Conservation (phyloP, 805 yeast genomes). For the Yamadazyma olivae region DNA sequence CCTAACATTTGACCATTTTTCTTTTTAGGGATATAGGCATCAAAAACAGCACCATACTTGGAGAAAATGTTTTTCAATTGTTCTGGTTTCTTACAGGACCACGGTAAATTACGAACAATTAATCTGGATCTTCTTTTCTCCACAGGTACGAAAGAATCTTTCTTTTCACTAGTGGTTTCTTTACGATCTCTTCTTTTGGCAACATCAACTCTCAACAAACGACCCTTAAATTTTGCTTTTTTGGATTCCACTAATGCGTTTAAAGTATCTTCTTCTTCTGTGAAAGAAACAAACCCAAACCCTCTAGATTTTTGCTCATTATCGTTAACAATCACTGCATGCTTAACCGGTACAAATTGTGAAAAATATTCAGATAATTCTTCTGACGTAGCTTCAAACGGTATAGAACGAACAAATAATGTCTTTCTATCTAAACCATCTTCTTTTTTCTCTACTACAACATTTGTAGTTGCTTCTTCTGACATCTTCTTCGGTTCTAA, state of each 20-base stretch:
- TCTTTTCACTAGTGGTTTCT: constrained; percentile 5
- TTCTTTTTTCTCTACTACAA: too few relatives aligned
- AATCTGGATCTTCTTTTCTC: constrained; percentile 83
- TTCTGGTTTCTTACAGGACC: constrained; percentile 84
- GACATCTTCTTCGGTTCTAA: neutral
- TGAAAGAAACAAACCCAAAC: constrained; percentile 92
- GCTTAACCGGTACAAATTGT: constrained; percentile 91
- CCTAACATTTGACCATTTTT: constrained; percentile 89
- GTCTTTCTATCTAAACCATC: constrained; percentile 55
- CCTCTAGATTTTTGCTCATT: constrained; percentile 78
- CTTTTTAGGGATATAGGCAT: constrained; percentile 85
- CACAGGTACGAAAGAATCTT: constrained; percentile 30
- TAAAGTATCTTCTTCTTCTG: constrained; percentile 77
- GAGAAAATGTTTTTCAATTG: constrained; percentile 66
- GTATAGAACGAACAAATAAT: constrained; percentile 83
- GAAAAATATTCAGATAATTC: constrained; percentile 83
- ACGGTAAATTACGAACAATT: constrained; percentile 89
- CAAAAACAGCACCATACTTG: constrained; percentile 81
- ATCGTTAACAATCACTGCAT: constrained; percentile 88
- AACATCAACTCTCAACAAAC: constrained; percentile 71
- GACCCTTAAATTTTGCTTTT: constrained; percentile 61
- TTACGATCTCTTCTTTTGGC: constrained; percentile 92
- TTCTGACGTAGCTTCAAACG: constrained; percentile 76
- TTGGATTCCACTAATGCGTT: constrained; percentile 69
- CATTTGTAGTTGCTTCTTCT: neutral